A percentile compares a stretch with the other conserved stretches of the same genome.
Conservation (phyloP, 768 basidiomycete genomes). For the Lactifluus piperatus region DNA sequence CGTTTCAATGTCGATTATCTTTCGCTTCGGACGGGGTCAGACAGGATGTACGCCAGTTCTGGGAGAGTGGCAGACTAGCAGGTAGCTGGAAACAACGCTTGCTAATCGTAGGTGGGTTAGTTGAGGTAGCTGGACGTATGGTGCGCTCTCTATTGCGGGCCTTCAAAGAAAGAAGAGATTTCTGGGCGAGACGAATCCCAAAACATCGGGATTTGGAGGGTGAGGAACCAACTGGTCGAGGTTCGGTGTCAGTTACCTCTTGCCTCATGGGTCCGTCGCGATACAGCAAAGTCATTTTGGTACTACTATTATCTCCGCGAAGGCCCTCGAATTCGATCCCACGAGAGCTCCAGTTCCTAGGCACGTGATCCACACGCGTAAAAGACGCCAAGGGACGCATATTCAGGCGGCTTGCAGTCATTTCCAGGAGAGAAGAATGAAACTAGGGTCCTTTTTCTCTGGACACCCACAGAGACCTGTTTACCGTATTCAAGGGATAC, state of each 20-base stretch:
- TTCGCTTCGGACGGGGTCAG: no score
- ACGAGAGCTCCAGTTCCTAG: conserved; percentile 42
- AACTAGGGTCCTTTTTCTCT: conserved; percentile 51
- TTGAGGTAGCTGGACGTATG: conserved; percentile 22
- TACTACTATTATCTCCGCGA: conserved; percentile 39
- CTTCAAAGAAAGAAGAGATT: background rate
- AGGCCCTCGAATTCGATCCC: conserved; percentile 76
- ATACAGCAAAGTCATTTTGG: conserved; percentile 32
- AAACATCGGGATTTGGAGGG: background rate
- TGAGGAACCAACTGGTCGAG: background rate
- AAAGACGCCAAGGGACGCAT: conserved; percentile 68
- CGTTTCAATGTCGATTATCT: conserved; percentile 86
- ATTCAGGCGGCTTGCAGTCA: conserved; percentile 82
- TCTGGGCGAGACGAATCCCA: background rate
- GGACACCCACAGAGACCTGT: conserved; percentile 46
- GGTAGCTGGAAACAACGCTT: conserved; percentile 51
- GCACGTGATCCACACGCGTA: conserved; percentile 48
- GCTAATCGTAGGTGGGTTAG: conserved; percentile 31
- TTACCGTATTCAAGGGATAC: no score
- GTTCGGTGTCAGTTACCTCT: conserved; percentile 4
- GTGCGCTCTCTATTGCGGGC: background rate
- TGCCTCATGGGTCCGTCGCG: conserved; percentile 19
- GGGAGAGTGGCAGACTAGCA: conserved; percentile 42
- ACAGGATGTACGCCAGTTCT: no score
- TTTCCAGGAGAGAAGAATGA: conserved; percentile 50